phyloP scores from a whole-genome alignment of 78 protist species.

The Capsaspora owczarzaki region DNA sequence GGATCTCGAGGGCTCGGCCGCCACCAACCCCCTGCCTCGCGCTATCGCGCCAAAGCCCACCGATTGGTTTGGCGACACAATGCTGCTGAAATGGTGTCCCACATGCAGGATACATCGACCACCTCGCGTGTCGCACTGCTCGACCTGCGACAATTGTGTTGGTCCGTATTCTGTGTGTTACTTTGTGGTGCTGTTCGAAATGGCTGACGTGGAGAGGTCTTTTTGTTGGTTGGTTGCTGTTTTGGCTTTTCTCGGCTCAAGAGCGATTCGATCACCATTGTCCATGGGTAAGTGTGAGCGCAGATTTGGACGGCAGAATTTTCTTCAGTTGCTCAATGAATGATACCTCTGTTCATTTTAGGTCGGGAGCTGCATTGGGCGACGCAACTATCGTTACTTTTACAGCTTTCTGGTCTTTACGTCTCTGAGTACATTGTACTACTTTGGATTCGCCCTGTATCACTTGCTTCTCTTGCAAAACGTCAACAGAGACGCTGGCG shows the following conservation, averaged over 20 bases:
- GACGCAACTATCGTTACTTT: conserved; percentile 21
- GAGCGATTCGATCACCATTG: conserved; percentile 34
- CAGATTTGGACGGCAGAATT: neutral
- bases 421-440: neutral
- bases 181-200: neutral
- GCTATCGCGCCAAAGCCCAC: neutral
- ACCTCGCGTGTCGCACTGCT: conserved; percentile 35
- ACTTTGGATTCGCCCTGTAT: neutral
- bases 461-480: neutral
- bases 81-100: conserved; percentile 14
- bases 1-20: neutral
- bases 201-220: neutral
- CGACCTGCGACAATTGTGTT: conserved; percentile 31
- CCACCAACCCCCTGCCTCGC: neutral
- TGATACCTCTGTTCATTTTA: neutral
- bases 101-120: conserved; percentile 38
- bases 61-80: neutral
- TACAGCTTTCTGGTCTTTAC: neutral
- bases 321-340: neutral
- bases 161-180: too few relatives aligned
- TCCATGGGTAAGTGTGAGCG: conserved; percentile 10
- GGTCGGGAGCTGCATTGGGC: conserved; percentile 21
- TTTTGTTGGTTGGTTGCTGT: neutral
- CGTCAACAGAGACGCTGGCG: neutral
- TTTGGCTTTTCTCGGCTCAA: neutral